A percentile compares a stretch with the other conserved stretches of the same genome.
Conservation (phyloP, 345 rosid genomes). For the Turritis glabra region DNA sequence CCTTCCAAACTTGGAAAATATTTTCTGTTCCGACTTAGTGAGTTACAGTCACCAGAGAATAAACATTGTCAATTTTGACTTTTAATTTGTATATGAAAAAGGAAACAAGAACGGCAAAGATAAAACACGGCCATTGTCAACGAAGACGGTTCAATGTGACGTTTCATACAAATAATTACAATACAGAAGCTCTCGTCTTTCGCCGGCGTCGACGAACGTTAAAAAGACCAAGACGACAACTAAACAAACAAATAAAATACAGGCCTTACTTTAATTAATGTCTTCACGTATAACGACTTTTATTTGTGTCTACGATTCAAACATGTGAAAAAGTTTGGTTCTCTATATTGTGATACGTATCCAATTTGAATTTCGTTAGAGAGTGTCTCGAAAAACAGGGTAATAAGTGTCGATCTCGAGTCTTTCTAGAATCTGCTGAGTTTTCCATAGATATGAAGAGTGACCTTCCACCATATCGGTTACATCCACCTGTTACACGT, state of each 20-base stretch:
- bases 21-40: background rate
- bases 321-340: background rate
- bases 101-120: background rate
- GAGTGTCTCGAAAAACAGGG: slow-evolving; percentile 60
- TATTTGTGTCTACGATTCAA: background rate
- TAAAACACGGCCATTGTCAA: background rate
- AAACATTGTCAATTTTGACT: background rate
- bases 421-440: slow-evolving; percentile 66
- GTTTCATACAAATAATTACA: slow-evolving; percentile 5
- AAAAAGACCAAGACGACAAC: background rate
- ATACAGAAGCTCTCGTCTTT: slow-evolving; percentile 9
- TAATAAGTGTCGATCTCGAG: slow-evolving; percentile 84
- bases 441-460: slow-evolving; percentile 84
- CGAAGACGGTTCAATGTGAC: background rate
- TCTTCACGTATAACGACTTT: background rate
- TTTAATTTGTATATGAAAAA: background rate
- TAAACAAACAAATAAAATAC: background rate
- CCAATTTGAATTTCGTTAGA: slow-evolving; percentile 1
- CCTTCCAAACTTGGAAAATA: no score
- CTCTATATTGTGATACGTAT: background rate
- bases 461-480: slow-evolving; percentile 84
- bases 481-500: slow-evolving; percentile 65
- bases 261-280: background rate
- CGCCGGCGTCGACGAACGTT: slow-evolving; percentile 12
- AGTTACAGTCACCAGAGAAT: no score